phyloP scores from a whole-genome alignment of 208 protist genomes.

The Blastocrithidia nonstop region DNA sequence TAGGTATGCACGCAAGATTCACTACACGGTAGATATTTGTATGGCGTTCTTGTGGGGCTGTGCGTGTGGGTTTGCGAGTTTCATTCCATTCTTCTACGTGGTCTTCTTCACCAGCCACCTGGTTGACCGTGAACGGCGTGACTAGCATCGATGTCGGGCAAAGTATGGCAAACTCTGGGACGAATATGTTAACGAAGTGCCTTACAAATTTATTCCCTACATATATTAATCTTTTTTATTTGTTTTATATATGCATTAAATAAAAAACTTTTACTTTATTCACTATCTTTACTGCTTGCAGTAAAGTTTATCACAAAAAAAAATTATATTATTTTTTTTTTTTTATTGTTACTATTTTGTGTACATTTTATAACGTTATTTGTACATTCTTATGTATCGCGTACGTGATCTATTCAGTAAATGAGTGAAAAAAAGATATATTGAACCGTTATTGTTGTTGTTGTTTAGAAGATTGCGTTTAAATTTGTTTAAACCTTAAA shows the following conservation, averaged over 20 bases:
- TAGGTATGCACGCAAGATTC: constrained; percentile 85
- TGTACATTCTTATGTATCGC: too few relatives aligned
- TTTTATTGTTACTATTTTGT: not conserved
- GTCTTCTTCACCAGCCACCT: constrained; percentile 88
- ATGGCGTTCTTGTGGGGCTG: constrained; percentile 89
- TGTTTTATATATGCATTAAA: not conserved
- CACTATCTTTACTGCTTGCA: too few relatives aligned
- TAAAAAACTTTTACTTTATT: constrained; percentile 1
- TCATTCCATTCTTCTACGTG: constrained; percentile 93
- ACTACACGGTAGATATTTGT: constrained; percentile 89
- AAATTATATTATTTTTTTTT: not conserved
- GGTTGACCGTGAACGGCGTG: constrained; percentile 77
- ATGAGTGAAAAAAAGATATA: too few relatives aligned
- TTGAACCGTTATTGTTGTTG: too few relatives aligned
- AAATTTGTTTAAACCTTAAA: too few relatives aligned
- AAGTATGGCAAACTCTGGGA: constrained; percentile 94
- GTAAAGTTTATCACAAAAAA: not conserved
- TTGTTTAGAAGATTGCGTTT: too few relatives aligned
- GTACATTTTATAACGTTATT: too few relatives aligned
- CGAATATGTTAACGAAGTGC: constrained; percentile 84
- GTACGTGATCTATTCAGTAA: too few relatives aligned
- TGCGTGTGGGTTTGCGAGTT: constrained; percentile 72
- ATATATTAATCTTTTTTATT: constrained; percentile 86
- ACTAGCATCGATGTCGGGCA: constrained; percentile 59
- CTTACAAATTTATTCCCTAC: constrained; percentile 91